phyloP scores from a whole-genome alignment of 208 protist genomes.

The Leishmania lainsoni region DNA sequence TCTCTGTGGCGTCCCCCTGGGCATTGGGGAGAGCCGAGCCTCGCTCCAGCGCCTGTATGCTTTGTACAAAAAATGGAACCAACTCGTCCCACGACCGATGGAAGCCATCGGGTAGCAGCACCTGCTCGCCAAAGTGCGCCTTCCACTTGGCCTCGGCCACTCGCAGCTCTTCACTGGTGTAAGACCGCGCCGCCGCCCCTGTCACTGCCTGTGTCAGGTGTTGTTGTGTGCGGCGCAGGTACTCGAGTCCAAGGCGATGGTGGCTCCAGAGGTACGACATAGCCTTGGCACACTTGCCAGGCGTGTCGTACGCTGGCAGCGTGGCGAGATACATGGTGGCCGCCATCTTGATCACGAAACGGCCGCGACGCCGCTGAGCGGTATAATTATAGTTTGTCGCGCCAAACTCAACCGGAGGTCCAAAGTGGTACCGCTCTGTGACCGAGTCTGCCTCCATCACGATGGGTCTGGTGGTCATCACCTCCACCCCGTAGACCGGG shows the following conservation, averaged over 20 bases:
- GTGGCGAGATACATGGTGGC: constrained; percentile 40
- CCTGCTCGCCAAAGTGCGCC: constrained; percentile 12
- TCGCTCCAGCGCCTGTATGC: background rate
- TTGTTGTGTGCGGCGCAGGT: constrained; percentile 7
- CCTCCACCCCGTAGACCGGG: background rate
- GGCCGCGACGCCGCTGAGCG: constrained; percentile 34
- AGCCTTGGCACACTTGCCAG: constrained; percentile 20
- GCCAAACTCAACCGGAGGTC: background rate
- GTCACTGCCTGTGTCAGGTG: too few relatives aligned
- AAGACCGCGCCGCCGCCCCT: background rate
- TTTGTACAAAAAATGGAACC: constrained; percentile 12
- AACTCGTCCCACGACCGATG: constrained; percentile 19
- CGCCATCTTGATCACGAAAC: constrained; percentile 52
- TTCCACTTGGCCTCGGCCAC: constrained; percentile 24
- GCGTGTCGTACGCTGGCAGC: constrained; percentile 21
- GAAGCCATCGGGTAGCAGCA: constrained; percentile 21
- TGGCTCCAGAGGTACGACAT: constrained; percentile 40
- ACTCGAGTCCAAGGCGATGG: constrained; percentile 29
- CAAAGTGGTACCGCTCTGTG: background rate
- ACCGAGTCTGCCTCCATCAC: constrained; percentile 4
- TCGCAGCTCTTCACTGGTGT: constrained; percentile 15
- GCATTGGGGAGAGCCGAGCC: background rate
- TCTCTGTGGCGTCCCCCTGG: too few relatives aligned
- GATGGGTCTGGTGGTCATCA: background rate
- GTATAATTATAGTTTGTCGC: background rate